Percentiles rank a stretch among this genome's conserved stretches.
phyloP scores from a whole-genome alignment of 495 filamentous ascomycete genomes.

The Parmelia sp. region DNA sequence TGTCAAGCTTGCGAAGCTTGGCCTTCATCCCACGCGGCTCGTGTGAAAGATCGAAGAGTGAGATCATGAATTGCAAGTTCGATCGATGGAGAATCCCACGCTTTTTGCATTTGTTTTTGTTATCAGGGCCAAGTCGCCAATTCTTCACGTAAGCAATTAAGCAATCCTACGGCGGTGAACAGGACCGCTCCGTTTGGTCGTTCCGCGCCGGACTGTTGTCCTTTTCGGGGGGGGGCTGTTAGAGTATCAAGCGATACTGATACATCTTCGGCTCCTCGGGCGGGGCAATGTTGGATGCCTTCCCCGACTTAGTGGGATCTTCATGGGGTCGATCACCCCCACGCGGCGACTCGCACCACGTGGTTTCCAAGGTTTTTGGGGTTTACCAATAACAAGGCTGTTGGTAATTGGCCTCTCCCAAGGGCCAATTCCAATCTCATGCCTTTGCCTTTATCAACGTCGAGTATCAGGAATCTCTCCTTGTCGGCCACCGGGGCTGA shows the following conservation, averaged over 20 bases:
- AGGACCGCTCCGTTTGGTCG: slow-evolving; percentile 1
- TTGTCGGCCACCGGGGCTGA: neutral
- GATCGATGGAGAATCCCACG: neutral
- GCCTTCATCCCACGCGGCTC: neutral
- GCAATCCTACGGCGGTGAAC: neutral
- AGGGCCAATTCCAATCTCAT: neutral
- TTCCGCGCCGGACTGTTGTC: neutral
- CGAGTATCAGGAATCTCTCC: neutral
- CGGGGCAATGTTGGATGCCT: slow-evolving; percentile 3
- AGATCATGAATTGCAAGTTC: neutral
- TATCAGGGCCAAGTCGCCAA: neutral
- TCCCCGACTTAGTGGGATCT: slow-evolving; percentile 5
- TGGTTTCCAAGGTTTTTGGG: neutral
- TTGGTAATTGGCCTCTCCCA: neutral
- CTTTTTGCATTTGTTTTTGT: neutral
- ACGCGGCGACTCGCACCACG: slow-evolving; percentile 1
- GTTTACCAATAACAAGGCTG: neutral
- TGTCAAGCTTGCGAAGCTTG: neutral
- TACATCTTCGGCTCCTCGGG: neutral
- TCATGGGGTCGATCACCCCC: slow-evolving; percentile 2
- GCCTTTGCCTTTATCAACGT: neutral
- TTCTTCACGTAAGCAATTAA: neutral
- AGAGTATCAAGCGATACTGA: neutral
- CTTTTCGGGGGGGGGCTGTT: neutral
- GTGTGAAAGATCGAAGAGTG: neutral